Base-by-base conservation (phyloP, 192 early-diverging fungal genomes). In the Coemansia sp. region DNA sequence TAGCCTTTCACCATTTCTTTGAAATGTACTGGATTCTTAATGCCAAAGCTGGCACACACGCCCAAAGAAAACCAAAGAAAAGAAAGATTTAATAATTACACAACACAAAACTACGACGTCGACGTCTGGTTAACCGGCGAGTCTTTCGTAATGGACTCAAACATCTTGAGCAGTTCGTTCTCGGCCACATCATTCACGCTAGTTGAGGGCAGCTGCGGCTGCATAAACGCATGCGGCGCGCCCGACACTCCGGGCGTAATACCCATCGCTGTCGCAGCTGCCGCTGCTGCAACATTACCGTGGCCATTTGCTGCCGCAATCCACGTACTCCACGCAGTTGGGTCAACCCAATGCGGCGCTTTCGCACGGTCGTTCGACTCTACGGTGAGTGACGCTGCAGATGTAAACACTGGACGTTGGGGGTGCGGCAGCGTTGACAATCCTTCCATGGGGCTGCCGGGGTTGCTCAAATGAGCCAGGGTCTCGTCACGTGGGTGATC, bases 301-400 rank as follows among this genome's bases (percentile, higher is more conserved):
- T 81, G 65, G 7, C 78, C 78, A 35, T 81, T 75, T 2, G 78
- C 78, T 4, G 78, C 78, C 12, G 72, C 78, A 27, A 81, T 81
- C 78, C 78, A 81, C 61, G 62, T 66, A 16, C 72, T 74, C 73
- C 72, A 75, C 26, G 64, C 20, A 8, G 43, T 54, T 1, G 61
- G 65, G 38, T 81, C 73, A 0, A 81, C 63, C 78, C 78, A 81
- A 27, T 81, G 78, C 18, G 78, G 78, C 2, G 78, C 72, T 63
- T 72, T 74, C 4, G 54, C 57, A 3, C 72, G 62, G 52, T 74
- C 68, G 3, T 47, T 39, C 5, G 35, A 11, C 27, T 19, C 39
- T 29, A 57, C 41, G 24, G 57, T 12, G 12, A 35, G 32, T 9
- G 32, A 35, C 32, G 49, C 20, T 24, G 56, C 19, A 9, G 48